phyloP scores from a whole-genome alignment of 2,329 filamentous ascomycete genomes.

The Aspergillus spinulosporus region DNA sequence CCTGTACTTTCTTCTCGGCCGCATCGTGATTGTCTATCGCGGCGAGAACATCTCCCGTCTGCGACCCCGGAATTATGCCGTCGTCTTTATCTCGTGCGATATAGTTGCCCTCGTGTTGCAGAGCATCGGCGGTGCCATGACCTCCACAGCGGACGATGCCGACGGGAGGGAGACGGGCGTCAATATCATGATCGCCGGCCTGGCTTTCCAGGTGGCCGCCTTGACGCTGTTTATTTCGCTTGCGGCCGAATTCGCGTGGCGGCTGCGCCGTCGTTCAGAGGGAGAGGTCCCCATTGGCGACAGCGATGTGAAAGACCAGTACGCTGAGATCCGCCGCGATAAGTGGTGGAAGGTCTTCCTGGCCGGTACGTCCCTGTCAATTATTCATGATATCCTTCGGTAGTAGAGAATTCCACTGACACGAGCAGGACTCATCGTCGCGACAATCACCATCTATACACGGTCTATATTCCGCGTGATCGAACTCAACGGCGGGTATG shows the following conservation, averaged over 20 bases:
- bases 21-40: constrained; percentile 38
- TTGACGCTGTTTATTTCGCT: constrained; percentile 54
- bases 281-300: background rate
- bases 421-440: constrained; percentile 22
- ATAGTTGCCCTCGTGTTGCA: constrained; percentile 62
- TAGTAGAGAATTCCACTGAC: background rate
- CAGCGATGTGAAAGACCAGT: background rate
- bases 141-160: constrained; percentile 4
- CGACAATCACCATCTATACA: constrained; percentile 49
- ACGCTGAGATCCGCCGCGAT: background rate
- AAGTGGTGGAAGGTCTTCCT: constrained; percentile 1
- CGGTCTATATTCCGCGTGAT: constrained; percentile 53
- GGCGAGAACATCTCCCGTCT: constrained; percentile 36
- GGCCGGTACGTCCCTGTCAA: background rate
- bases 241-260: constrained; percentile 51
- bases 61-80: constrained; percentile 33
- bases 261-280: constrained; percentile 25
- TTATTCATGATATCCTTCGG: too few relatives aligned
- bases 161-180: constrained; percentile 44
- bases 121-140: constrained; percentile 48
- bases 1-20: constrained; percentile 61
- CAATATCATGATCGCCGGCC: constrained; percentile 65
- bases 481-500: constrained; percentile 51
- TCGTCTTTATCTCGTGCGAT: constrained; percentile 63
- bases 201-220: constrained; percentile 61